Conservation (phyloP, 2,329 filamentous ascomycete genomes). For the Macrophomina pseudophaseolina region DNA sequence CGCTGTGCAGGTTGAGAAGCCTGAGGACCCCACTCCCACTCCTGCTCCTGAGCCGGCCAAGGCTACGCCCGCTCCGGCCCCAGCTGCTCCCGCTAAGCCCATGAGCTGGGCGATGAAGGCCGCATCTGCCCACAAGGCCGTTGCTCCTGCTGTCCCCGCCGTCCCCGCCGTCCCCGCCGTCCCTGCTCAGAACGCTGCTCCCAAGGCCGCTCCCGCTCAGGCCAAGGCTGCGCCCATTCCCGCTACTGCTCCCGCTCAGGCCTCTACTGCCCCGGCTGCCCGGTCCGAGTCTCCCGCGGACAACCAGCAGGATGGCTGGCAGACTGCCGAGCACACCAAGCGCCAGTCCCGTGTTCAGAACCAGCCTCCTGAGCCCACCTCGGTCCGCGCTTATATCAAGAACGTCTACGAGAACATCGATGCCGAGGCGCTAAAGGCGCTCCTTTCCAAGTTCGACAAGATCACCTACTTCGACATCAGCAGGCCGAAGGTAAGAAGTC, state of each 20-base stretch:
- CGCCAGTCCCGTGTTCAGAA: conserved; percentile 78
- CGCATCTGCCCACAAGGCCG: conserved; percentile 55
- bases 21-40: conserved; percentile 66
- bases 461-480: conserved; percentile 68
- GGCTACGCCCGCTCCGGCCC: conserved; percentile 62
- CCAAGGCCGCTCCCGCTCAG: conserved; percentile 36
- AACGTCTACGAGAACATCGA: conserved; percentile 91
- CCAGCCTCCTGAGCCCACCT: conserved; percentile 71
- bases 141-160: conserved; percentile 48
- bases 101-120: conserved; percentile 73
- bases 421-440: conserved; percentile 71
- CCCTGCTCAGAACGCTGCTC: conserved; percentile 39
- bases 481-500: conserved; percentile 71
- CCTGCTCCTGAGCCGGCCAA: conserved; percentile 63
- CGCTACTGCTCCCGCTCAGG: conserved; percentile 37
- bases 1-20: conserved; percentile 59
- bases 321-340: conserved; percentile 85
- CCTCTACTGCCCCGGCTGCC: conserved; percentile 35
- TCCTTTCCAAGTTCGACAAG: conserved; percentile 72
- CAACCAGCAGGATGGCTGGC: conserved; percentile 71
- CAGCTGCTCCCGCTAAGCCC: conserved; percentile 61
- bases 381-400: conserved; percentile 88
- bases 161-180: conserved; percentile 42
- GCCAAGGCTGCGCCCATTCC: conserved; percentile 32
- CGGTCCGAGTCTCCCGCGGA: conserved; percentile 38